Conservation (phyloP, 352 stramenopile species). For the Globisporangium polare region DNA sequence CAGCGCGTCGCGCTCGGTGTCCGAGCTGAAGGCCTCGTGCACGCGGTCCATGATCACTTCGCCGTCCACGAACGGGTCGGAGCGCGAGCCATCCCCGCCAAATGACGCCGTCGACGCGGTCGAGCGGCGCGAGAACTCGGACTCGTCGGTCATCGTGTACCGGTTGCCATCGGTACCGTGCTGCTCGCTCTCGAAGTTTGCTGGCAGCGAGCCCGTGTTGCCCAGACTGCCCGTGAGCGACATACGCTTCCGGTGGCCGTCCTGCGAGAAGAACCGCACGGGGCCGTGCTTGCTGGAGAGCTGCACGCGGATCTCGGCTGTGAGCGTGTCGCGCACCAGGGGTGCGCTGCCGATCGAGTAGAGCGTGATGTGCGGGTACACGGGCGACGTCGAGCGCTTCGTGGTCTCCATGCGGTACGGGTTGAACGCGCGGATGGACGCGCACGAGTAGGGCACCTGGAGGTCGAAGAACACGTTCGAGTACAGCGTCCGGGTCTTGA, state of each 20-base stretch:
- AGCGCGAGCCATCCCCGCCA: conserved; percentile 21
- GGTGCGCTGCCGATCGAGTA: conserved; percentile 51
- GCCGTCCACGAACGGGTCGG: conserved; percentile 46
- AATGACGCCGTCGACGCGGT: conserved; percentile 14
- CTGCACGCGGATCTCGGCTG: conserved; percentile 24
- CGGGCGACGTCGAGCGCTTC: conserved; percentile 43
- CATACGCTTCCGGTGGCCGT: conserved; percentile 12
- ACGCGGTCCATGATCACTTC: conserved; percentile 64
- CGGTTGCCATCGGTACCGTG: neutral
- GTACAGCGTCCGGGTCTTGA: conserved; percentile 66
- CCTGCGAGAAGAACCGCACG: conserved; percentile 20
- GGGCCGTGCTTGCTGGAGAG: conserved; percentile 36
- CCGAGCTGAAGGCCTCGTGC: conserved; percentile 60
- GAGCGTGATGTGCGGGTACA: conserved; percentile 66
- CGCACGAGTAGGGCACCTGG: conserved; percentile 77
- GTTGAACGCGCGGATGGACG: conserved; percentile 72
- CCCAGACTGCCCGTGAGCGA: conserved; percentile 6
- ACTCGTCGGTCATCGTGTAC: conserved; percentile 13
- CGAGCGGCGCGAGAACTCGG: conserved; percentile 11
- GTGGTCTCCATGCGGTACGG: conserved; percentile 57
- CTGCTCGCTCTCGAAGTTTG: conserved; percentile 7
- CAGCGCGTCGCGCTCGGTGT: conserved; percentile 54
- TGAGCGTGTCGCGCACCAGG: conserved; percentile 50
- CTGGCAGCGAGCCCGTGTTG: neutral
- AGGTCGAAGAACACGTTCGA: conserved; percentile 80